phyloP scores from a whole-genome alignment of 768 basidiomycete species.

The Tephrocybe sp. region DNA sequence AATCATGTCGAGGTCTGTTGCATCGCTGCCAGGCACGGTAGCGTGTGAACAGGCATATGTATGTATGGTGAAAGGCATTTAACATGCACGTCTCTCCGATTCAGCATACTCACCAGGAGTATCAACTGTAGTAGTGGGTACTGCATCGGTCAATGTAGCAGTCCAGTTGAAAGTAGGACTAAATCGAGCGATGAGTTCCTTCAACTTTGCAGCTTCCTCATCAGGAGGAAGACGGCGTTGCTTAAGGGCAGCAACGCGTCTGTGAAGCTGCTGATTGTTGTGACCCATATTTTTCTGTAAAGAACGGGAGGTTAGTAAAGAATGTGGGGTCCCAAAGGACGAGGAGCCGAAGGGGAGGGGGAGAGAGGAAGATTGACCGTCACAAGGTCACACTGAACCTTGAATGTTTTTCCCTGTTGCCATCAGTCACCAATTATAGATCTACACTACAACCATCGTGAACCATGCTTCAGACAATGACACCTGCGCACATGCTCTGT shows the following conservation, averaged over 20 bases:
- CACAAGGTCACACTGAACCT: constrained; percentile 11
- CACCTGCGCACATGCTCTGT: too few relatives aligned
- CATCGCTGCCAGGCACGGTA: not conserved
- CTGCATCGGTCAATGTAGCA: constrained; percentile 7
- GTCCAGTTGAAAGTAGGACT: constrained; percentile 18
- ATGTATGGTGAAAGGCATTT: too few relatives aligned
- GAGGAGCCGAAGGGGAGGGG: not conserved
- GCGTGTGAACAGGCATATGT: constrained; percentile 1
- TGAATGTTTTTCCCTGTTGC: constrained; percentile 6
- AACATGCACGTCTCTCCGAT: too few relatives aligned
- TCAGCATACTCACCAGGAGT: constrained; percentile 3
- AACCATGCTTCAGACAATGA: too few relatives aligned
- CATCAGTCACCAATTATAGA: not conserved
- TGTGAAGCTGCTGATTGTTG: constrained; percentile 10
- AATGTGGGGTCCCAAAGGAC: constrained; percentile 20
- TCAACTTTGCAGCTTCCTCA: constrained; percentile 9
- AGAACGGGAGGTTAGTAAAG: constrained; percentile 19
- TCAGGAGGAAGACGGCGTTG: constrained; percentile 18
- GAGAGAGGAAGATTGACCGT: constrained; percentile 13
- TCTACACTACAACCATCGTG: too few relatives aligned
- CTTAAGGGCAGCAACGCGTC: constrained; percentile 15
- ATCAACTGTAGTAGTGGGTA: constrained; percentile 4
- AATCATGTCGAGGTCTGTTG: not conserved
- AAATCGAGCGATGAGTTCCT: constrained; percentile 18
- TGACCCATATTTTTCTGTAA: constrained; percentile 17